Evolutionary conservation across 1,139 yeast species (phyloP).

Genomic region (Geotrichum reessii): DNA sequence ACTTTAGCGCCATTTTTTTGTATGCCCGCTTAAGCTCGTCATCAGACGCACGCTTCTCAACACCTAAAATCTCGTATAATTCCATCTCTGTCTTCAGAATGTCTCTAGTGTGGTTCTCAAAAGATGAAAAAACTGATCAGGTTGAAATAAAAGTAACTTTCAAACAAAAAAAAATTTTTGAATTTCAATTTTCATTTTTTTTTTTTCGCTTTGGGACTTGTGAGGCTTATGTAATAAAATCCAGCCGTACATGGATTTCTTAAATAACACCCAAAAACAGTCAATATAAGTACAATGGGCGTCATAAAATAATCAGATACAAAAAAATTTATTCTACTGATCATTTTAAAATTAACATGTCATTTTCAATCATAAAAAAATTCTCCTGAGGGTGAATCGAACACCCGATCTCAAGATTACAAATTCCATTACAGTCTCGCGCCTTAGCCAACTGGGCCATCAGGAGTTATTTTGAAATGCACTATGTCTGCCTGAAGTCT

Average conservation of each 20-base stretch:
- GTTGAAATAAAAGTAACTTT: neutral
- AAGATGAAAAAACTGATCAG: neutral
- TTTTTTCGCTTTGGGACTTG: neutral
- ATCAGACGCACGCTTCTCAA: slow-evolving; percentile 61
- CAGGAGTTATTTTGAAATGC: slow-evolving; percentile 41
- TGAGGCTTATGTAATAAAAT: neutral
- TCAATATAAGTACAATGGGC: too few relatives aligned
- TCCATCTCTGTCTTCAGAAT: slow-evolving; percentile 31
- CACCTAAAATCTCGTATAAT: slow-evolving; percentile 75
- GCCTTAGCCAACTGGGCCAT: slow-evolving; percentile 77
- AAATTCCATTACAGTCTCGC: slow-evolving; percentile 64
- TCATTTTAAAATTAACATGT: too few relatives aligned
- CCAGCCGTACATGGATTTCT: neutral
- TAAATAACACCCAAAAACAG: too few relatives aligned
- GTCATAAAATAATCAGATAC: too few relatives aligned
- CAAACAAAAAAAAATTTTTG: neutral
- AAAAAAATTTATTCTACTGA: too few relatives aligned
- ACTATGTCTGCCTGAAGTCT: too few relatives aligned
- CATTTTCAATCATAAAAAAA: too few relatives aligned
- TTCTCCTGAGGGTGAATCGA: slow-evolving; percentile 81
- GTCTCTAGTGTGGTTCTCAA: neutral
- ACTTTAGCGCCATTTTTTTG: slow-evolving; percentile 76
- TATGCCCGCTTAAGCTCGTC: slow-evolving; percentile 83
- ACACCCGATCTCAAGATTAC: slow-evolving; percentile 79
- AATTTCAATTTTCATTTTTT: neutral